Evolutionary conservation across 805 yeast genomes (phyloP).

Genomic region (Yamadazyma kitorensis): DNA sequence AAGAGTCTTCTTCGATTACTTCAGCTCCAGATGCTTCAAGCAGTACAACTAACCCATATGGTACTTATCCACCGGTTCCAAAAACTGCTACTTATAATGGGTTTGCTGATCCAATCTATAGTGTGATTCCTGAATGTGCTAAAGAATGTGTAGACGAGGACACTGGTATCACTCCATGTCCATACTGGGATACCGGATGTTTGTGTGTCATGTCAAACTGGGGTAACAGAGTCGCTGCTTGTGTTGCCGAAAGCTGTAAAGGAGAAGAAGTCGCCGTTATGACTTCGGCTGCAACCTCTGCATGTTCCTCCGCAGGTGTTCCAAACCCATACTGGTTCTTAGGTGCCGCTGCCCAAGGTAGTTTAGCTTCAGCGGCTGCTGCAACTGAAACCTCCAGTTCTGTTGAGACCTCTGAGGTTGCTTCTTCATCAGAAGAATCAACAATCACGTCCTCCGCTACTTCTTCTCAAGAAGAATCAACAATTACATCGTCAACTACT

Average conservation of each 20-base stretch:
- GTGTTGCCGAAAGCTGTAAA: conserved; percentile 34
- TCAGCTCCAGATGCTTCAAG: conserved; percentile 14
- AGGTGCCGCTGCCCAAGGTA: conserved; percentile 24
- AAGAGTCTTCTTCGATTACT: not conserved
- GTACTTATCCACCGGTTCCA: conserved; percentile 44
- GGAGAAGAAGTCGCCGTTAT: conserved; percentile 31
- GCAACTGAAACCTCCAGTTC: conserved; percentile 11
- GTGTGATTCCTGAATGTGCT: conserved; percentile 39
- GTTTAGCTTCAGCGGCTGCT: conserved; percentile 18
- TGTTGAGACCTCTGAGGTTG: not conserved
- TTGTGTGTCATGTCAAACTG: conserved; percentile 47
- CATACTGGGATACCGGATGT: conserved; percentile 51
- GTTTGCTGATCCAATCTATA: conserved; percentile 42
- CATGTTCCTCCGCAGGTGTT: conserved; percentile 30
- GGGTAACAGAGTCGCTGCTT: conserved; percentile 40
- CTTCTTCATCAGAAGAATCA: conserved; percentile 1
- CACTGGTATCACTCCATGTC: conserved; percentile 43
- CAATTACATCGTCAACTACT: no score
- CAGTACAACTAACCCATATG: conserved; percentile 30
- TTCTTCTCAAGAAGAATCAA: no score
- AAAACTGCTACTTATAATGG: conserved; percentile 45
- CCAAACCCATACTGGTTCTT: conserved; percentile 33
- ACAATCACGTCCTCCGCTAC: not conserved
- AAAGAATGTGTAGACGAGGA: conserved; percentile 32
- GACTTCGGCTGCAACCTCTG: conserved; percentile 24